A percentile compares a stretch with the other conserved stretches of the same genome.
These are phyloP conservation scores for Glaciozyma martinii DNA, from an alignment of 768 basidiomycete species.

Conservation along the genomic window DNA sequence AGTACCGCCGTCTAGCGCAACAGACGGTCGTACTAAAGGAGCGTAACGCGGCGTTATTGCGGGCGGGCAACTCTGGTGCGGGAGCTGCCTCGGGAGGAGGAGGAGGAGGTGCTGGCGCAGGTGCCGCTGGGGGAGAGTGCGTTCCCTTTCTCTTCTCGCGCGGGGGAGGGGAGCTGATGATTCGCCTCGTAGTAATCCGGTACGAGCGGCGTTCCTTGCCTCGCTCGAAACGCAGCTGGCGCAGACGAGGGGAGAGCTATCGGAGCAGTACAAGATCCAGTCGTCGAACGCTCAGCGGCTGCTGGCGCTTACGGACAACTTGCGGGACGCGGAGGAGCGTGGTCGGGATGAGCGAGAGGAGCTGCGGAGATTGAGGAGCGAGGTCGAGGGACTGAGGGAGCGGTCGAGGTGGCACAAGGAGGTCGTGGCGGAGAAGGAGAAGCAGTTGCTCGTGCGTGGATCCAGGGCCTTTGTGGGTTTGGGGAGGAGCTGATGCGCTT, in stretches of 20 bases:
- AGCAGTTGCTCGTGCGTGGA: constrained; percentile 21
- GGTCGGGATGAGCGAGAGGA: constrained; percentile 72
- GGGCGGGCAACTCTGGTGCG: constrained; percentile 32
- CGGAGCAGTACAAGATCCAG: constrained; percentile 90
- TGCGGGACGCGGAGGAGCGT: constrained; percentile 85
- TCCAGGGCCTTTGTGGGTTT: not conserved
- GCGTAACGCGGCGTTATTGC: constrained; percentile 76
- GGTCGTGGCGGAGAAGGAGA: constrained; percentile 60
- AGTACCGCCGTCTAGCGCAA: constrained; percentile 84
- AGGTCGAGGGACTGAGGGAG: constrained; percentile 61
- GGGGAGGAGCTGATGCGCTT: not conserved
- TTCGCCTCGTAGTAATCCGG: constrained; percentile 54
- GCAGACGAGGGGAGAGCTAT: constrained; percentile 79
- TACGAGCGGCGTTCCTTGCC: constrained; percentile 74
- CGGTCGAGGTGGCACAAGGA: constrained; percentile 75
- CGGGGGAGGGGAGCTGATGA: not conserved
- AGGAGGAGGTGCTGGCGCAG: not conserved
- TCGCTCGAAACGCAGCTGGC: constrained; percentile 93
- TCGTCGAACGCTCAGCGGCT: constrained; percentile 90
- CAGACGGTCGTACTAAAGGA: constrained; percentile 87
- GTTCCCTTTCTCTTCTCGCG: not conserved
- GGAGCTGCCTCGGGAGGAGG: not conserved
- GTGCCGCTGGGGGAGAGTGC: no score
- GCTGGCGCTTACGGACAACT: constrained; percentile 85
- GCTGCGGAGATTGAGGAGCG: constrained; percentile 65